Base-by-base conservation (phyloP, 768 basidiomycete genomes). In the Boletus rubroflammeus region DNA sequence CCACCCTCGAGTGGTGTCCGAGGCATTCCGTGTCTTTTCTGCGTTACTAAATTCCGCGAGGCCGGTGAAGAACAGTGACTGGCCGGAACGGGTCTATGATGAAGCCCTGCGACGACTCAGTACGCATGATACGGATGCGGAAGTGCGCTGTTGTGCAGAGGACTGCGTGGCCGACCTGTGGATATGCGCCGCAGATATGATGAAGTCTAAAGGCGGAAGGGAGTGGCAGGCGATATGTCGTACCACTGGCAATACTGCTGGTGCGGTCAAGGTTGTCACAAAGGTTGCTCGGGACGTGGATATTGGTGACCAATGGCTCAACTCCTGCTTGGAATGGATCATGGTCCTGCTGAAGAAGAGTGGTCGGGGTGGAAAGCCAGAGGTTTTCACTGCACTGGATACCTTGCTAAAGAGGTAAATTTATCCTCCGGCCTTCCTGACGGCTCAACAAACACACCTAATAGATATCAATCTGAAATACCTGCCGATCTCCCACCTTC, bases 51-150 rank as follows among this genome's bases (percentile, higher is more conserved):
- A 81, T 57, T 80, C 89, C 3, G 73, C 88, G 36, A 85, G 87
- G 45, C 92, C 92, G 1, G 69, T 88, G 44, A 83, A 82, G 58
- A 66, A 75, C 51, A 73, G 70, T 6, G 81, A 83, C 15, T 93
- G 90, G 90, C 70, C 82, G 5, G 82, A 90, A 51, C 64, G 75
- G 10, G 76, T 97, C 4, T 97, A 95, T 68, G 74, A 81, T 8
- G 85, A 92, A 57, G 86, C 91, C 10, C 74, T 89, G 4, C 68
- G 74, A 21, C 79, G 92, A 48, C 72, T 99, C 35, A 80, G 75
- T 47, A 86, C 81, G 43, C 84, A 89, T 56, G 90, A 95, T 60
- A 95, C 95, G 1, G 96, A 98, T 67, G 85, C 89, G 4, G 95
- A 97, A 58, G 92, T 98, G 21, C 82, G 93, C 35, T 78, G 80